Conservation (phyloP, 345 rosid species). For the Citrus mangshanensis region DNA sequence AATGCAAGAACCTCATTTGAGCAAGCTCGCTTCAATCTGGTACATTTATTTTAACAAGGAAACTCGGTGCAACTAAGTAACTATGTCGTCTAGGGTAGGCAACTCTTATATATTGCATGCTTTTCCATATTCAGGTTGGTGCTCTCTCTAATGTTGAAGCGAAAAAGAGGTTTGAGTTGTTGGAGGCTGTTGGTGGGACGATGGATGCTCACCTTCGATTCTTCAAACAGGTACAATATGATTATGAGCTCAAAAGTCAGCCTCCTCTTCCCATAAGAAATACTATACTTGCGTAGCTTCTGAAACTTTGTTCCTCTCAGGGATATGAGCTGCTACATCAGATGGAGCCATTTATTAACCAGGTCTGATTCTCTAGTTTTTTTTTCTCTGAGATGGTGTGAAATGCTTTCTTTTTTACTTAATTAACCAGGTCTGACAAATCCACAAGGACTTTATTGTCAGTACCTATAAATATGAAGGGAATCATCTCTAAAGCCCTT, state of each 20-base stretch:
- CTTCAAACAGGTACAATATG: constrained; percentile 57
- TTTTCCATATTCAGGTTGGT: constrained; percentile 46
- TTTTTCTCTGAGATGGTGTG: neutral
- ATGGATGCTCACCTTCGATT: constrained; percentile 75
- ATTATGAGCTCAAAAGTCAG: constrained; percentile 9
- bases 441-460: neutral
- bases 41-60: constrained; percentile 15
- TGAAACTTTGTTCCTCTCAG: constrained; percentile 33
- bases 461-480: neutral
- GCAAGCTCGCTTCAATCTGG: constrained; percentile 73
- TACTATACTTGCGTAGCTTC: neutral
- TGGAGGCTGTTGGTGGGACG: constrained; percentile 68
- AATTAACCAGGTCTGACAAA: neutral
- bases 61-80: neutral
- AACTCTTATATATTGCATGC: neutral
- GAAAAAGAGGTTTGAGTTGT: constrained; percentile 62
- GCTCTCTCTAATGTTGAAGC: constrained; percentile 66
- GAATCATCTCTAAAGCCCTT: neutral
- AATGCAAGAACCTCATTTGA: constrained; percentile 66
- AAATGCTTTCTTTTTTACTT: neutral
- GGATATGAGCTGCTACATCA: constrained; percentile 75
- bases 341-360: constrained; percentile 78
- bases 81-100: neutral
- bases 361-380: constrained; percentile 36
- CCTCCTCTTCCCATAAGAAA: neutral